These are phyloP conservation scores for Podospora fimiseda DNA, from an alignment of 495 filamentous ascomycete species.

Conservation along the genomic window DNA sequence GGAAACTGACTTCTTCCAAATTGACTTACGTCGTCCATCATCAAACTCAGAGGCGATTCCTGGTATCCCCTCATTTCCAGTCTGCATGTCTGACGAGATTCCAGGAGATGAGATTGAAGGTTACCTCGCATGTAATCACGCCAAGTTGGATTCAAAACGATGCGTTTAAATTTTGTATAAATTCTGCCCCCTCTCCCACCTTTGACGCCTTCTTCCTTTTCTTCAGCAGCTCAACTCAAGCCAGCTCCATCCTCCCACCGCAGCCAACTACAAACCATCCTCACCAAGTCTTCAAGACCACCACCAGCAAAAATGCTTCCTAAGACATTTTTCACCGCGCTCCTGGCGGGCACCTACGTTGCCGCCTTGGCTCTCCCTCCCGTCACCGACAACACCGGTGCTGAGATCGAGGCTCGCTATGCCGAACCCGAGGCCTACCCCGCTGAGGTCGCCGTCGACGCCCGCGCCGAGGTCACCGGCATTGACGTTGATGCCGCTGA, in stretches of 20 bases:
- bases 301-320: slow-evolving; percentile 12
- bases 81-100: background rate
- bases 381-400: slow-evolving; percentile 1
- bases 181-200: too few species aligned
- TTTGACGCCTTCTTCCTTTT: too few species aligned
- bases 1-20: background rate
- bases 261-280: too few species aligned
- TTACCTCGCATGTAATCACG: too few species aligned
- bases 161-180: too few species aligned
- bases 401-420: slow-evolving; percentile 4
- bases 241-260: too few species aligned
- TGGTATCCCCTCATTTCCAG: background rate
- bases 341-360: slow-evolving; percentile 14
- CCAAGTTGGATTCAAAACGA: too few species aligned
- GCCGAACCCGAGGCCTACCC: slow-evolving; percentile 2
- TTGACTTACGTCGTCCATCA: background rate
- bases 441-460: background rate
- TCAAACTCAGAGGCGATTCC: background rate
- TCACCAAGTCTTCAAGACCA: background rate
- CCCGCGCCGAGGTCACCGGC: background rate
- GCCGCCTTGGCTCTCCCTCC: slow-evolving; percentile 13
- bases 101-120: too few species aligned
- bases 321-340: slow-evolving; percentile 17
- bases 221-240: too few species aligned
- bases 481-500: background rate